These are phyloP conservation scores for Dichomitus squalens DNA, from an alignment of 1,284 basidiomycete species.

Conservation along the genomic window DNA sequence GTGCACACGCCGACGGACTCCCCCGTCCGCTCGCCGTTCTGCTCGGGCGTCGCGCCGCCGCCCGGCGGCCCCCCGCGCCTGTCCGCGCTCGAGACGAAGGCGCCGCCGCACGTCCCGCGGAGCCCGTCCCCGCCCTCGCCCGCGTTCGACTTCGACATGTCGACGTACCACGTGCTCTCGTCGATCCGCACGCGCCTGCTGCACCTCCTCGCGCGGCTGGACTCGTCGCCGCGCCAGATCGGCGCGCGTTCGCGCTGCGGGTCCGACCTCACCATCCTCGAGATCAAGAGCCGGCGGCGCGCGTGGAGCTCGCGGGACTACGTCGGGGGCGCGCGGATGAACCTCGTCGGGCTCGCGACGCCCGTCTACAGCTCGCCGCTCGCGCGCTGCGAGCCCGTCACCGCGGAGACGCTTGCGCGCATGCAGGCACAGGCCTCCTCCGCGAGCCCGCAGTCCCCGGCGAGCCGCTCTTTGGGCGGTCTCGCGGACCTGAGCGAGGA, in stretches of 20 bases:
- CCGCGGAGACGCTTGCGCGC: conserved; percentile 21
- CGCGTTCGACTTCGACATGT: conserved; percentile 29
- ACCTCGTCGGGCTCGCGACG: conserved; percentile 42
- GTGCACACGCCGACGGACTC: conserved; percentile 54
- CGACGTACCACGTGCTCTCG: conserved; percentile 41
- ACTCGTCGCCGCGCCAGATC: conserved; percentile 35
- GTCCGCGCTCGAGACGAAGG: conserved; percentile 2
- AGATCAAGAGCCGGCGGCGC: conserved; percentile 51
- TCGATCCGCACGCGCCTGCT: conserved; percentile 42
- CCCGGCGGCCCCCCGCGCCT: conserved; percentile 2
- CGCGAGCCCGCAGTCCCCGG: too few species aligned
- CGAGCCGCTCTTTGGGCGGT: conserved; percentile 4
- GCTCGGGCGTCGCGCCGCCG: conserved; percentile 1
- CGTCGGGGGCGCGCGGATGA: conserved; percentile 31
- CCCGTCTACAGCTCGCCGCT: conserved; percentile 45
- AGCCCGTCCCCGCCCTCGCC: conserved; percentile 25
- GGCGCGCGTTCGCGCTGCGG: conserved; percentile 36
- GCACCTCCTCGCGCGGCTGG: conserved; percentile 40
- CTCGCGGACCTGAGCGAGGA: conserved; percentile 27
- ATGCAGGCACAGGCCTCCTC: neutral
- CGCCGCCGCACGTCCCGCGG: conserved; percentile 20
- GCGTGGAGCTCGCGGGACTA: conserved; percentile 53
- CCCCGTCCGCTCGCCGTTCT: conserved; percentile 19
- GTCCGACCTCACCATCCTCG: conserved; percentile 47
- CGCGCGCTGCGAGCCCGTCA: conserved; percentile 39